Evolutionary conservation across 108 stramenopile genomes (phyloP), one percentile per base, ranked within the genome.

Genomic region (Fragilaria crotonensis): DNA sequence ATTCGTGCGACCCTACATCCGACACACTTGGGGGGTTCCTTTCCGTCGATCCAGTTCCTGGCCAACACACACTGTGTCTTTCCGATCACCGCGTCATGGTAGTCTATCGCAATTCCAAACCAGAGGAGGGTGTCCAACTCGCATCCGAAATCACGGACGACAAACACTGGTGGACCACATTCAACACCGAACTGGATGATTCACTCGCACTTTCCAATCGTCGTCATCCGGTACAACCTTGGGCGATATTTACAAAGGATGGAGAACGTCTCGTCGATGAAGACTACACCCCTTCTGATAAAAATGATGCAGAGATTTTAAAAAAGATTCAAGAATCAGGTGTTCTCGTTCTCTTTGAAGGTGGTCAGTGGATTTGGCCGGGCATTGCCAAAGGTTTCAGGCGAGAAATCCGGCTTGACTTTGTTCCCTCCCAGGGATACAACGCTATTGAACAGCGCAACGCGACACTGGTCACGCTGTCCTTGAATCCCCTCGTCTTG

Each of bases 291-390:
- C n/a, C 18, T 30, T 23, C 25, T 51, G 29, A 41, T 3, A 52
- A 51, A 45, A 49, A 27, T 11, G 47, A 33, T 48, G n/a, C n/a
- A n/a, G n/a, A n/a, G n/a, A 25, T 32, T 19, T 22, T 61, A 9
- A 48, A 25, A 11, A 11, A 7, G 31, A 41, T 59, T 48, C 45
- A 72, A 48, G 28, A 56, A 17, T 64, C 51, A 45, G 81, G 74
- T 27, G 73, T 84, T 73, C 49, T 81, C 3, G 22, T 85, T 2
- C 21, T 85, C 36, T 58, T 77, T 44, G 48, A 81, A 56, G 84
- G 87, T 7, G 87, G 82, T 9, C 71, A 64, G 33, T 89, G 80
- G 75, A 62, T 78, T 5, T 85, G 84, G 84, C 87, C 84, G 1
- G 87, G 84, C 45, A 76, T 89, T 9, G 45, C 51, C 1, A 59